These are phyloP conservation scores for Hansenula lynferdii DNA, from an alignment of 1,139 yeast genomes.

Conservation along the genomic window DNA sequence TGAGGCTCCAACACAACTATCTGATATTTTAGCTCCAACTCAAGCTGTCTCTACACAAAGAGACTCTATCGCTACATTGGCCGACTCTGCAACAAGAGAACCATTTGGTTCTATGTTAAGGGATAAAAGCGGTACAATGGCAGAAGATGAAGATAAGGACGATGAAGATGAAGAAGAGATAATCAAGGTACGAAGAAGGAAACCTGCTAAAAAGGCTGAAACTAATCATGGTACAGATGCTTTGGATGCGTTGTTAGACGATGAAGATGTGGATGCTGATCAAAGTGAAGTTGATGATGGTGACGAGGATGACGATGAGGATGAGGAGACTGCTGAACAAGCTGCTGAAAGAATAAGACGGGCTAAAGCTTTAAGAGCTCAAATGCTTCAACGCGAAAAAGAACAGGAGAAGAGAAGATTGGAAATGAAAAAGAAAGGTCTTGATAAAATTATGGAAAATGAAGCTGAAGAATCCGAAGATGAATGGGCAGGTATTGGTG, in stretches of 20 bases:
- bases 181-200: conserved; percentile 4
- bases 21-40: conserved; percentile 3
- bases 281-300: conserved; percentile 8
- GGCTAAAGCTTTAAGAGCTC: conserved; percentile 15
- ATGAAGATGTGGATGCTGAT: conserved; percentile 6
- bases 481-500: conserved; percentile 92
- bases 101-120: conserved; percentile 1
- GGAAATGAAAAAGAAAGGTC: conserved; percentile 27
- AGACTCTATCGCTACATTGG: conserved; percentile 2
- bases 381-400: conserved; percentile 30
- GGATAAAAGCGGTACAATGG: conserved; percentile 2
- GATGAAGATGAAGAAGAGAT: conserved; percentile 8
- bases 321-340: conserved; percentile 8
- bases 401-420: conserved; percentile 37
- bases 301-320: conserved; percentile 8
- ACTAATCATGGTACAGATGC: too few relatives aligned
- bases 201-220: too few relatives aligned
- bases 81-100: not conserved
- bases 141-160: conserved; percentile 8
- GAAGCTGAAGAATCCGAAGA: conserved; percentile 98
- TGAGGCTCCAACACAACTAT: conserved; percentile 6
- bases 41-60: conserved; percentile 3
- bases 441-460: conserved; percentile 30
- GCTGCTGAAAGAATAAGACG: conserved; percentile 17
- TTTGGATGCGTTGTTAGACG: too few relatives aligned